Base-by-base conservation (phyloP, 345 rosid species). In the Gossypium turneri region DNA sequence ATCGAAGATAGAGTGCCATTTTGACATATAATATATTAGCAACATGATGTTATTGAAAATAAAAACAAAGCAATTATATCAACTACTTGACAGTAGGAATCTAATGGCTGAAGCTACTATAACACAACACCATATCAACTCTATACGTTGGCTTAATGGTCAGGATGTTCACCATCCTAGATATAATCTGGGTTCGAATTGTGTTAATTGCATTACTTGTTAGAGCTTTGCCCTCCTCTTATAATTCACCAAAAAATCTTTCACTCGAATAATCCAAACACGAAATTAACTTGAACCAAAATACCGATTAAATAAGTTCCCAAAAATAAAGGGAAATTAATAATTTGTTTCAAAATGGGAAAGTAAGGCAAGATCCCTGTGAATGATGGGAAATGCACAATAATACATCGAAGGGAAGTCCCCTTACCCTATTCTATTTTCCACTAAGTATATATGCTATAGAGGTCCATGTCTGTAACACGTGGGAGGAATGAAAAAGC, bases 401-500 rank as follows among this genome's bases (percentile, higher is more conserved):
- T 34, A 34, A 6, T 34, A 5, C 7, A 52, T 19, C 29, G 27
- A 71, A 79, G 55, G 57, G 55, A 47, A 47, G 12, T 12, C 51
- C 12, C 38, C n/a, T 41, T 10, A 62, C 53, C 53, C 53, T 50
- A 2, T 13, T 50, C 17, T 50, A 13, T 38, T 59, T 0, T 34
- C 38, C 38, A 34, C 38, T 34, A 34, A 34, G 38, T 4, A 34
- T 34, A 4, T 34, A 34, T 34, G 38, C 38, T 34, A 29, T 4
- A 34, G 38, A 34, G 6, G 38, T 34, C n/a, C n/a, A 59, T 59
- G 22, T 63, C 48, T 2, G 67, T 38, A 63, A 63, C 86, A 76
- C 81, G 84, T 79, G 86, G 75, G 82, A 76, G 70, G 86, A 81
- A 81, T 79, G 82, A 74, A 76, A 83, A 83, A 67, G 76, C 34